Conservation (phyloP, 305 asterid species). For the Fraxinus nigra region DNA sequence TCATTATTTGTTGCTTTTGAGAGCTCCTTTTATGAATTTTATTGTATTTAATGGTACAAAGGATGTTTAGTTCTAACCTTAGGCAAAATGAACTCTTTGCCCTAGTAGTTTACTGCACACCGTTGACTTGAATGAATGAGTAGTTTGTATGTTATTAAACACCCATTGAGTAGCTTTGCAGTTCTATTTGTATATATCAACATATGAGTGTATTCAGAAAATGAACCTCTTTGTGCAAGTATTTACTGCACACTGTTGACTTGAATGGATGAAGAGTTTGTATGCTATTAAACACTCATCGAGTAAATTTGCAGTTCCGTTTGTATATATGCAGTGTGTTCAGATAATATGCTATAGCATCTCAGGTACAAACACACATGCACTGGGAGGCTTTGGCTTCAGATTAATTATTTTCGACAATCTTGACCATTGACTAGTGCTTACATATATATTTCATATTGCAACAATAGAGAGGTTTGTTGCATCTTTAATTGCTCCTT, state of each 20-base stretch:
- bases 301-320: constrained; percentile 2
- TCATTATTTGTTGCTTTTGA: constrained; percentile 16
- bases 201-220: neutral
- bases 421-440: neutral
- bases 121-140: neutral
- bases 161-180: neutral
- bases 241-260: neutral
- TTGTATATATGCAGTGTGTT: neutral
- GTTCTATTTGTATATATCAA: neutral
- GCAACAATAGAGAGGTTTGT: constrained; percentile 2
- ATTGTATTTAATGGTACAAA: neutral
- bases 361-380: neutral
- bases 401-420: neutral
- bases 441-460: constrained; percentile 1
- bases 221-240: neutral
- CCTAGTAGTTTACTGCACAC: neutral
- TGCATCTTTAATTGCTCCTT: neutral
- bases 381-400: neutral
- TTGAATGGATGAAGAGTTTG: neutral
- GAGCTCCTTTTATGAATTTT: constrained; percentile 12
- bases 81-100: neutral
- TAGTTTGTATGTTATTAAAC: neutral
- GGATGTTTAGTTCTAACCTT: neutral
- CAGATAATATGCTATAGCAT: neutral
- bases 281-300: neutral